Base-by-base conservation (phyloP, 1,139 yeast species). In the Blastobotrys ciferrii region DNA sequence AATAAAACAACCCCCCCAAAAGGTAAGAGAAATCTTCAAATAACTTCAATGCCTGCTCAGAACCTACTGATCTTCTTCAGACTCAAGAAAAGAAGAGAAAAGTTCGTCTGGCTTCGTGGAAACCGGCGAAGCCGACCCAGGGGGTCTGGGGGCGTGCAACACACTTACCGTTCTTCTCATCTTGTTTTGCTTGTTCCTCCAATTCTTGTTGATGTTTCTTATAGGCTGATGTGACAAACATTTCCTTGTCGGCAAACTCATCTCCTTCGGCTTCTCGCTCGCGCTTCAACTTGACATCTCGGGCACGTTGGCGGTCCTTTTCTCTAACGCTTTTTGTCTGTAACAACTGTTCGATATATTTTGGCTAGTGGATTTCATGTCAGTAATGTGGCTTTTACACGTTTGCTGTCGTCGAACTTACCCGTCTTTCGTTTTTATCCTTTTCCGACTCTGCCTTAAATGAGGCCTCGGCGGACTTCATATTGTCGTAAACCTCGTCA, bases 171-270 rank as follows among this genome's bases (percentile, higher is more conserved):
- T 43, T 48, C 23, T 48, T 49, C 45, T 57, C 64, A 31, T 66
- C 71, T 38, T 58, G 61, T 30, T 50, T 53, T 25, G 56, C 51
- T 41, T 47, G 52, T 35, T 51, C 48, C 35, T 58, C 57, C 13
- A 67, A 44, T 43, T 67, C 70, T 30, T 66, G 66, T 50, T 66
- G 70, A 46, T 68, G 69, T 38, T 62, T 56, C 51, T 69, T 66
- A 53, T 76, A 77, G 0, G 74, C 72, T 1, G 67, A 52, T 0
- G 80, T 72, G 3, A 74, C 73, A 59, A 75, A 75, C 42, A 59
- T 67, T 44, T 75, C 78, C 52, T 70, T 72, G 23, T 64, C 74
- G 5, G 64, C 66, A 47, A 58, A 68, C 45, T 65, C 64, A 33
- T 73, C 74, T 1, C 74, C 66, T 45, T 64, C 67, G 1, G 56